Evolutionary conservation across 1,284 basidiomycete species (phyloP), one percentile per base, ranked within the genome.

Genomic region (Phenoliferia sp.): DNA sequence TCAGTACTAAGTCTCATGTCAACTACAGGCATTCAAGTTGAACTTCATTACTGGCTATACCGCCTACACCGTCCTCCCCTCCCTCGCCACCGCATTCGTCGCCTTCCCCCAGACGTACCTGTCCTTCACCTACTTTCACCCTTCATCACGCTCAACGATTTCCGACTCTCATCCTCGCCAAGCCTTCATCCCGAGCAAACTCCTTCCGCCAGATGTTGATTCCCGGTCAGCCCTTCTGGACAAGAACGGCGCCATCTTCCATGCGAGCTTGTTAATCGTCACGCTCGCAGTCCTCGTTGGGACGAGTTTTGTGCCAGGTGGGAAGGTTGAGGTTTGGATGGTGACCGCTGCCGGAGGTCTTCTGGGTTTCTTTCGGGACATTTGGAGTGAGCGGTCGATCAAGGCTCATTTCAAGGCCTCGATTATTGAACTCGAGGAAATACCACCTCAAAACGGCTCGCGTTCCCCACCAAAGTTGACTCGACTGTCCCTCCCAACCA

Each of bases 291-390:
- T 84, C 0, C 80, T 89, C 2, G 83, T 88, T 1, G 85, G 83
- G 1, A 85, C 86, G 64, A 85, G 81, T 71, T 80, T 80, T 39
- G 79, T 85, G 0, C 79, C 81, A 33, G 82, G 82, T 64, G 81
- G 83, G 59, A 79, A 80, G 31, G 82, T 83, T 64, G 81, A 84
- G 63, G 92, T 85, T 3, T 84, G 82, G 70, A 74, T 77, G 80
- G 88, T 98, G 59, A 90, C 88, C 1, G 83, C 92, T n/a, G 94
- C 95, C 0, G 93, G 94, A 36, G 94, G 93, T 0, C 78, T 85
- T 1, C 78, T 85, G 62, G 90, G 92, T 76, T 83, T 92, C 55
- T 61, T 85, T 2, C 85, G 88, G 59, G 90, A 94, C 75, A 73
- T 88, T 2, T 84, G 84, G 83, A 85, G 88, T 75, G 83, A 85